Evolutionary conservation across 2,329 filamentous ascomycete genomes (phyloP), one percentile per base, ranked within the genome.

Genomic region (Aspergillus alliaceus): DNA sequence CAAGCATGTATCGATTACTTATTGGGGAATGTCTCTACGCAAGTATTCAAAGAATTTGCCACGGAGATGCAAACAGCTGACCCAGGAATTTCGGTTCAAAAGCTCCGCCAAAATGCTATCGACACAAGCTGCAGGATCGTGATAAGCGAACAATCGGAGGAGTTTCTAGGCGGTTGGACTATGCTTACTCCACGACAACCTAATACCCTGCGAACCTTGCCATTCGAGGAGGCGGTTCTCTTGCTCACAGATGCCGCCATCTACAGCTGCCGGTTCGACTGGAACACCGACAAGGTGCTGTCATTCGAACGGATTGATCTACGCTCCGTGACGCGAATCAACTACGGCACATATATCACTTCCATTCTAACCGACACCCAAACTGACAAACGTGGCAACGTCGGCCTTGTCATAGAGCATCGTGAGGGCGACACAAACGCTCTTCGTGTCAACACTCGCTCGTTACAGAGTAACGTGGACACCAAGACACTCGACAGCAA

Each of bases 1-100:
- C 95, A 99, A 72, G 90, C 92, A 0, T 91, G 90, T 51, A 96
- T 99, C 63, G 95, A 99, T 72, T 98, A 95, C 69, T 83, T 96
- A 4, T 84, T 98, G 0, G 95, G 95, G 20, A 95, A 95, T 64
- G 90, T 96, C 11, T 91, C 89, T 0, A 88, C 87, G 1, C 81
- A 87, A 15, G 89, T 96, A 2, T 98, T 98, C 70, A 90, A 93
- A 56, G 95, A 99, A 64, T 99, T 99, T 61, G 92, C 97, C 69
- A 86, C 89, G 15, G 90, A 93, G 65, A 92, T 99, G 86, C 96
- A 93, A 84, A 93, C 88, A 42, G 89, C 90, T 46, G 95, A 99
- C 69, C 93, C 93, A 14, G 92, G 91, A 0, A 86, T 98, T 14
- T 96, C 93, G 1, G 86, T 96, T 71, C 82, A 86, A 34, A 91